These are phyloP conservation scores for Colletotrichum nymphaeae DNA, from an alignment of 2,329 filamentous ascomycete species.

Conservation along the genomic window DNA sequence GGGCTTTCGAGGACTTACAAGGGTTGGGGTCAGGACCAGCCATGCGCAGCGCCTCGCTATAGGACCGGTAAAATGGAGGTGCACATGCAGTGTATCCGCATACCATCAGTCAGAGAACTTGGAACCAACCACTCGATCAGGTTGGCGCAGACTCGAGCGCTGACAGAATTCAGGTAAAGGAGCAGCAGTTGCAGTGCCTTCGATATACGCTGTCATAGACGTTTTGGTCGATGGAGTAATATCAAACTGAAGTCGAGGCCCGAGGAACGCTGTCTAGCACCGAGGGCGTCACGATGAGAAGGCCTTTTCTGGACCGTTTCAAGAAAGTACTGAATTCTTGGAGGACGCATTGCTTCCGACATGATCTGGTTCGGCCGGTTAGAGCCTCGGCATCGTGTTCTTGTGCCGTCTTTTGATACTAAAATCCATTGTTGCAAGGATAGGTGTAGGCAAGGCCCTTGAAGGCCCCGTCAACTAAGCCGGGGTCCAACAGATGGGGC, in stretches of 20 bases:
- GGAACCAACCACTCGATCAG: not conserved
- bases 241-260: not conserved
- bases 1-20: conserved; percentile 28
- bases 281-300: not conserved
- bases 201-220: not conserved
- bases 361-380: not conserved
- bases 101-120: not conserved
- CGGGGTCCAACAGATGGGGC: not conserved
- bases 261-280: not conserved
- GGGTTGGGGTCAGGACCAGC: conserved; percentile 41
- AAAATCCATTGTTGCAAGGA: not conserved
- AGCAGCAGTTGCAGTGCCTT: not conserved
- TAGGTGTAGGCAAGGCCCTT: not conserved
- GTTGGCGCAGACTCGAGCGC: not conserved
- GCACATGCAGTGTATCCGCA: conserved; percentile 26
- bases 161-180: not conserved
- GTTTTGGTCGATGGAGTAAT: not conserved
- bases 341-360: conserved; percentile 12
- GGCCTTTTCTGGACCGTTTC: not conserved
- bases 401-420: not conserved
- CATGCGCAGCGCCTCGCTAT: conserved; percentile 47
- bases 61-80: conserved; percentile 45
- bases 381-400: not conserved
- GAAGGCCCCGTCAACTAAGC: not conserved
- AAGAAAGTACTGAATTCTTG: not conserved